phyloP scores from a whole-genome alignment of 257 asterid genomes.

The Vinca minor region DNA sequence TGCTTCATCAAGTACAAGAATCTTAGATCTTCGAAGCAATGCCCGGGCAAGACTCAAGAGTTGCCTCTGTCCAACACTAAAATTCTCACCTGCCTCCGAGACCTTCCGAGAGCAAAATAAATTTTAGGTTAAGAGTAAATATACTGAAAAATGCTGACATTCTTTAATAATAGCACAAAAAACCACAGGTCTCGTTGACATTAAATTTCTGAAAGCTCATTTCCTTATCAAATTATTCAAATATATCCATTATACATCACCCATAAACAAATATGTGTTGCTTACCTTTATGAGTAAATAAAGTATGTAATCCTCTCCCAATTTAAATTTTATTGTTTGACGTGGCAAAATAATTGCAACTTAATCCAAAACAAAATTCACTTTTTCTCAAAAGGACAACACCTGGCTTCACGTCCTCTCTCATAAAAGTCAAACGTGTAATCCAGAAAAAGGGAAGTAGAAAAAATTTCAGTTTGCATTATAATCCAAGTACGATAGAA shows the following conservation, averaged over 20 bases:
- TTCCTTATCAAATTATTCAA: not conserved
- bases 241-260: not conserved
- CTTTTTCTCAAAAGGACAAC: too few relatives aligned
- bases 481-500: too few relatives aligned
- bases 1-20: constrained; percentile 87
- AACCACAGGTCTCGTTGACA: not conserved
- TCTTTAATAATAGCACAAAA: not conserved
- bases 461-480: too few relatives aligned
- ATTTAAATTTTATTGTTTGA: not conserved
- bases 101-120: constrained; percentile 30
- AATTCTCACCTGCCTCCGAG: constrained; percentile 80
- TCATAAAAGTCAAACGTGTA: too few relatives aligned
- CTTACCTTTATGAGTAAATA: not conserved
- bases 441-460: too few relatives aligned
- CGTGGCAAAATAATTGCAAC: too few relatives aligned
- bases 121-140: not conserved
- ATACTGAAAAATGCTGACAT: not conserved
- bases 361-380: too few relatives aligned
- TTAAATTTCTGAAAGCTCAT: not conserved
- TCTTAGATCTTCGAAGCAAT: constrained; percentile 64
- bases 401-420: too few relatives aligned
- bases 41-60: constrained; percentile 78
- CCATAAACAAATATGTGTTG: not conserved
- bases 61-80: constrained; percentile 86
- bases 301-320: not conserved